Base-by-base conservation (phyloP, 495 filamentous ascomycete genomes). In the Penicillium egyptiacum region DNA sequence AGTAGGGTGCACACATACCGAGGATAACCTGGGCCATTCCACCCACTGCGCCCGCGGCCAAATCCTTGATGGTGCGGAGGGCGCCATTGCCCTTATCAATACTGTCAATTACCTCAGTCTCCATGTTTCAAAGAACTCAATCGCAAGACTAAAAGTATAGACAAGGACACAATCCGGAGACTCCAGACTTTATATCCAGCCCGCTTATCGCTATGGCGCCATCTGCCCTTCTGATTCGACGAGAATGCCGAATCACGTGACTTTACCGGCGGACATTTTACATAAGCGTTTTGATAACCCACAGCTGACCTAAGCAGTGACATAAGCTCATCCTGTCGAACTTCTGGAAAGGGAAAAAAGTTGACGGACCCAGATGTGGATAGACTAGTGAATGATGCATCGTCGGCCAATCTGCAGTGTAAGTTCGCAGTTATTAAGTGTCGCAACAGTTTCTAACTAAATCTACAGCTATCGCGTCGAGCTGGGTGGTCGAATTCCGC, bases 1-100 rank as follows among this genome's bases (percentile, higher is more conserved):
- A 26, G 28, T 53, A 49, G 39, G 33, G 42, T 53, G 56, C 57
- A 44, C 57, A 83, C 88, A 72, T 75, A 97, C 94, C 94, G 60
- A 97, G 81, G 55, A 99, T 75, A 37, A 99, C 94, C 73, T 98
- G 95, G 22, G 95, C 93, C 61, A 96, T 81, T 54, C 94, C 94
- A 58, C 94, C 94, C 11, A 84, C 88, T 56, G 95, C 94, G 53
- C 94, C 94, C 20, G 94, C 85, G 68, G 91, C 86, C 54, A 98
- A 77, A 73, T 99, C 95, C 77, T 99, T 99, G 63, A 88, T 67
- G n/a, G 91, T 90, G 63, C 78, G 78, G 52, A 77, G 63, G 52
- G 73, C 62, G 23, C 71, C 77, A 11, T 62, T 73, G 25, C 70
- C 70, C 62, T 76, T 67, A 51, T 73, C 58, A 23, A 73, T 46